Base-by-base conservation (phyloP, 2,329 filamentous ascomycete species). In the Ophiocordyceps camponoti-leonardi region DNA sequence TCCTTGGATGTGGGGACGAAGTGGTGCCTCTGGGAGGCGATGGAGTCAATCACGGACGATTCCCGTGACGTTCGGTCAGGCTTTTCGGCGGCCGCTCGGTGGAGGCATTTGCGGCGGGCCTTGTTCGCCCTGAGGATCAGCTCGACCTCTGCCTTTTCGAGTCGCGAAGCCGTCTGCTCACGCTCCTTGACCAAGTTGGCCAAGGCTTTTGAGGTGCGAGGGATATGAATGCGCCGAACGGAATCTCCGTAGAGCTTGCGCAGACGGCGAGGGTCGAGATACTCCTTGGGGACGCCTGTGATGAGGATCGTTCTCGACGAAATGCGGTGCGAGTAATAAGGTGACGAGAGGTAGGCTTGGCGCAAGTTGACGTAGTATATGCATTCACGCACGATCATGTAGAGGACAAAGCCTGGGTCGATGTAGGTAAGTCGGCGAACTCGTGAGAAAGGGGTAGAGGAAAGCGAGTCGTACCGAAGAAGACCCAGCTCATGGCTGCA, bases 351-450 rank as follows among this genome's bases (percentile, higher is more conserved):
- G 64, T 93, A 95, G 0, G 90, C 90, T 64, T 96, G 90, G 50
- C 88, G 83, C 44, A 96, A 66, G 56, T 93, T 94, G 67, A 95
- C 83, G 63, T 86, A 94, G 72, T 81, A 94, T 54, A 96, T 83
- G 58, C 78, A 81, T 62, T 96, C 90, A 47, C 90, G 77, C 46
- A 87, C 83, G 50, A 96, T 77, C 56, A 86, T 81, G 64, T 85
- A 92, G 61, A 96, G 81, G 51, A 96, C 72, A 58, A 96, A 96
- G 42, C 76, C 77, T 61, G 26, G 83, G n/a, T 4, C n/a, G 2
- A 14, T 10, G 41, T 42, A 22, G 4, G 18, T 19, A 22, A 8
- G 41, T 3, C 26, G 19, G 12, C n/a, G 12, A 13, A 10, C 10
- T 14, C 18, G 19, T 7, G 16, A 10, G n/a, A 11, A 13, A 11